Percentiles rank a stretch among this genome's conserved stretches.
Conservation (phyloP, 805 yeast species). For the Cyberlindnera japonica region DNA sequence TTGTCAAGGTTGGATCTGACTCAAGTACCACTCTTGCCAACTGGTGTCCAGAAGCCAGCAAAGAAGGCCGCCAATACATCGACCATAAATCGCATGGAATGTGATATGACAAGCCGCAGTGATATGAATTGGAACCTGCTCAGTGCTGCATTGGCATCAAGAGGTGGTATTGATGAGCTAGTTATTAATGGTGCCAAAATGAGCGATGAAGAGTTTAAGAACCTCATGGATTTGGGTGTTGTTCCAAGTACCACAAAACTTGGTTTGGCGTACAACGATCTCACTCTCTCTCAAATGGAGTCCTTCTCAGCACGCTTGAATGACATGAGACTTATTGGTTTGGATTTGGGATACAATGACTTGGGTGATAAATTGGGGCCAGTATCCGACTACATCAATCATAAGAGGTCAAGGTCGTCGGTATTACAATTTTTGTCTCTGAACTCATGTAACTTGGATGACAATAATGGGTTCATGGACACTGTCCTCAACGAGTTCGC, state of each 20-base stretch:
- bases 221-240: slow-evolving; percentile 64
- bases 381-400: slow-evolving; percentile 26
- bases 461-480: slow-evolving; percentile 30
- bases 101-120: slow-evolving; percentile 43
- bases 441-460: slow-evolving; percentile 57
- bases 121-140: slow-evolving; percentile 83
- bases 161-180: slow-evolving; percentile 80
- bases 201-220: slow-evolving; percentile 47
- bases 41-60: slow-evolving; percentile 37
- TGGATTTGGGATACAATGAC: slow-evolving; percentile 85
- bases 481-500: slow-evolving; percentile 45
- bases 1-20: slow-evolving; percentile 64
- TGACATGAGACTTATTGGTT: slow-evolving; percentile 49
- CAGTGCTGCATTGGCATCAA: slow-evolving; percentile 66
- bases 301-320: slow-evolving; percentile 58
- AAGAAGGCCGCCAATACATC: slow-evolving; percentile 29
- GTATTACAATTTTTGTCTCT: slow-evolving; percentile 51
- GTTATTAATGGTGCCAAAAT: slow-evolving; percentile 80
- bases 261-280: slow-evolving; percentile 77
- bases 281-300: slow-evolving; percentile 54
- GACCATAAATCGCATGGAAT: slow-evolving; percentile 34
- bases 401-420: slow-evolving; percentile 24
- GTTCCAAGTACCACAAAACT: slow-evolving; percentile 53
- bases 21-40: slow-evolving; percentile 38
- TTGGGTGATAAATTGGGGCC: slow-evolving; percentile 35